Conservation (phyloP, 805 yeast species). For the Yamadazyma nakazawae region DNA sequence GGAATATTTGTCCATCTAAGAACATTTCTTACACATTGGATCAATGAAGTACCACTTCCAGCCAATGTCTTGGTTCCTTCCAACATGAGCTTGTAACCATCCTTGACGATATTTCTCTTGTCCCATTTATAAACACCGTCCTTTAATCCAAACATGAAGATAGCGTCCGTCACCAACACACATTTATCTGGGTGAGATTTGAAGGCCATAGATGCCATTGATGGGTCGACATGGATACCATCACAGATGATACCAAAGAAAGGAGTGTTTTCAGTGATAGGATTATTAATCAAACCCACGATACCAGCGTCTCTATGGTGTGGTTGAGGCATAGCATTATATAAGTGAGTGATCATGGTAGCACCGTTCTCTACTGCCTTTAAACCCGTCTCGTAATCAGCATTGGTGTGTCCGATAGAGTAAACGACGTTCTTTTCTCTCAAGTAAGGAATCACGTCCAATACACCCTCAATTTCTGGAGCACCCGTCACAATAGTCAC, state of each 20-base stretch:
- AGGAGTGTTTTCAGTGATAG: conserved; percentile 31
- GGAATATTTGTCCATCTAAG: conserved; percentile 47
- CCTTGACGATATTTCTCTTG: conserved; percentile 45
- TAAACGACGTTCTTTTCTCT: conserved; percentile 32
- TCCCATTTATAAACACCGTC: conserved; percentile 58
- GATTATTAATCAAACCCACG: conserved; percentile 44
- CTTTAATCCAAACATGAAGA: conserved; percentile 53
- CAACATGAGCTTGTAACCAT: conserved; percentile 44
- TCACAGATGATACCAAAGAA: conserved; percentile 55
- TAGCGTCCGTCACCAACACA: conserved; percentile 57
- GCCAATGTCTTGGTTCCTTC: conserved; percentile 58
- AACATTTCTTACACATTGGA: conserved; percentile 49
- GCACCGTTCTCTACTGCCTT: conserved; percentile 52
- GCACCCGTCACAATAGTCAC: conserved; percentile 48
- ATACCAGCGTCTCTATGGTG: conserved; percentile 59
- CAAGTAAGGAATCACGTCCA: conserved; percentile 39
- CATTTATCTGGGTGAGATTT: conserved; percentile 51
- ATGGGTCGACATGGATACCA: conserved; percentile 58
- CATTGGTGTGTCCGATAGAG: conserved; percentile 48
- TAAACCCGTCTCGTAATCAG: conserved; percentile 36
- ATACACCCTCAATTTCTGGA: conserved; percentile 48
- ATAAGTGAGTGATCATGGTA: conserved; percentile 57
- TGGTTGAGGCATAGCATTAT: conserved; percentile 61
- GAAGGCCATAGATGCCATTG: conserved; percentile 50
- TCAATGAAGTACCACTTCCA: conserved; percentile 57